Base-by-base conservation (phyloP, 441 rosid species). In the Codiaeum variegatum region DNA sequence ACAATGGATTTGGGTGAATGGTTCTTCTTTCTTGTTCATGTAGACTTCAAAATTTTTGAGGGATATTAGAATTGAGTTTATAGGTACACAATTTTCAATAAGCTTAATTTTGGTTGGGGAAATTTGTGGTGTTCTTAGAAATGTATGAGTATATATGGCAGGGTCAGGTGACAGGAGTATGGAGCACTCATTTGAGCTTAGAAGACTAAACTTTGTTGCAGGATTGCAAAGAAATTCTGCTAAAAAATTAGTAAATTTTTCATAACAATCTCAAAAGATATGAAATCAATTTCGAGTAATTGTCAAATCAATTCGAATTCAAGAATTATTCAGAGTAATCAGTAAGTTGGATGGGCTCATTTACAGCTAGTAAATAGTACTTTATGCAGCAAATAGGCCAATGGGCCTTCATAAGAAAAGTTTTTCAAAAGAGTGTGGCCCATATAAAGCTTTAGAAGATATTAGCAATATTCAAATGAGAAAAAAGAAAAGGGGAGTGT, bases 1-100 rank as follows among this genome's bases (percentile, higher is more conserved):
- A 15, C 31, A 1, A n/a, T 6, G 15, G 6, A 58, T 28, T 19
- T 31, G 59, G 34, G 31, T 47, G 8, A 28, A 23, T 47, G 70
- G 4, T 49, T 18, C 49, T 47, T 6, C 23, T 31, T 31, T 55
- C 54, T 23, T 42, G n/a, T 49, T 29, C 26, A 19, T 29, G 70
- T 66, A 46, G 19, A 46, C 70, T 21, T 59, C 0, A 60, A 60
- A 44, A 49, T 29, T 67, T 67, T 67, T 67, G 70, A 66, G 5
- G 2, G 23, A 15, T 60, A 5, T 31, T 6, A 23, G 6, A 60
- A 60, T 60, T 4, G 36, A 59, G 62, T 21, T 24, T 38, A 12
- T 40, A 21, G 51, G 47, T 60, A 36, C 19, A 59, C 16, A 16
- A 26, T 5, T 11, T 2, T 12, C 3, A 1, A 24, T 15, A 7